These are phyloP conservation scores for Flaveria trinervia DNA, from an alignment of 129 eudicot species.

Conservation along the genomic window DNA sequence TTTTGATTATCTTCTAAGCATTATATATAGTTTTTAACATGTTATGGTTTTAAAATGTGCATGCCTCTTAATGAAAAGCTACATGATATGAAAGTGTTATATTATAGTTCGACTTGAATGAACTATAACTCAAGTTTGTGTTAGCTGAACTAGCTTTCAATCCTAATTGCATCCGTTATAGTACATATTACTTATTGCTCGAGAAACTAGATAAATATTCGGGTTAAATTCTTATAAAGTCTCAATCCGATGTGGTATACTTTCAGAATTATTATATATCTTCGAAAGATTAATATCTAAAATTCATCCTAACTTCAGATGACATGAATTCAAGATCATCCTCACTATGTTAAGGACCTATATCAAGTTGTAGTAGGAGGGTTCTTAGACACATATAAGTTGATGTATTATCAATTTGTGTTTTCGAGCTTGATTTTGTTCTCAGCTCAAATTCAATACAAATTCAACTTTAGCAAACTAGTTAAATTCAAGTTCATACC, in stretches of 20 bases:
- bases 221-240: too few relatives aligned
- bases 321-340: not conserved
- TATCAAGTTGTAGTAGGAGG: not conserved
- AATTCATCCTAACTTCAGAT: too few relatives aligned
- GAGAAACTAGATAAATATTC: not conserved
- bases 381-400: not conserved
- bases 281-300: too few relatives aligned
- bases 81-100: not conserved
- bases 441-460: not conserved
- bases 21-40: too few relatives aligned
- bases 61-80: too few relatives aligned
- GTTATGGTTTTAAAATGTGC: too few relatives aligned
- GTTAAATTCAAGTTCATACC: not conserved
- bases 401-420: too few relatives aligned
- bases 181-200: not conserved
- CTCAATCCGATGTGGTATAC: too few relatives aligned
- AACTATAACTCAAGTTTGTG: not conserved
- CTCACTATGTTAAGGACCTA: not conserved
- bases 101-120: not conserved
- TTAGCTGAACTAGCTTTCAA: not conserved
- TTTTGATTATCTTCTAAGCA: too few relatives aligned
- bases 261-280: too few relatives aligned
- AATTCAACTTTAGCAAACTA: not conserved
- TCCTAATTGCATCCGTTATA: not conserved
- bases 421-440: not conserved